Base-by-base conservation (phyloP, 2,329 filamentous ascomycete genomes). In the Davidsoniella australis region DNA sequence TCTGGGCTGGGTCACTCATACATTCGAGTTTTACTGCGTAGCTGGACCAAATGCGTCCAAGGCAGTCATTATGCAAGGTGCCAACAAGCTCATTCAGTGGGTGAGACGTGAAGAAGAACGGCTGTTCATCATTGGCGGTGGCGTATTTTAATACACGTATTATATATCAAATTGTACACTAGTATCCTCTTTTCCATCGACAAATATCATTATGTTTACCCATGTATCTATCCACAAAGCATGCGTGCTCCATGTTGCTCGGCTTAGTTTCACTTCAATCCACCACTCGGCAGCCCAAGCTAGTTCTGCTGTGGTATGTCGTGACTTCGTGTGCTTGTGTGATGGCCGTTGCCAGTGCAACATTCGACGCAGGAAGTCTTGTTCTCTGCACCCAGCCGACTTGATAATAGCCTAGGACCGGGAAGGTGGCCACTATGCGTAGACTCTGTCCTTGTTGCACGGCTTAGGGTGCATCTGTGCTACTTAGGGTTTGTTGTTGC, bases 111-210 rank as follows among this genome's bases (percentile, higher is more conserved):
- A 98, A 64, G 89, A 96, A 64, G 88, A 96, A 64, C 72, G 91
- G 51, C 68, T 96, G 5, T 98, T 98, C 60, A 94, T 98, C 53
- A 91, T 98, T 60, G 91, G 91, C 1, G 93, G 91, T n/a, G 91
- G 88, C 41, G 89, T 96, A 57, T 82, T 82, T 58, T 80, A 49
- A 41, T 42, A 24, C 26, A 33, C 29, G 12, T 33, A 33, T 12
- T 10, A 12, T 12, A 33, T 33, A 33, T 33, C 4, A 23, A 23
- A 33, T 33, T 9, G 8, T 33, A 33, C 29, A 12, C 12, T 33
- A 23, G 20, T 12, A 33, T 33, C 29, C 29, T 10, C 10, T 33
- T 33, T 4, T 23, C 3, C 20, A 33, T 33, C 3, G 29, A 33
- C 3, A 4, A 12, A 33, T 33, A 33, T 12, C 12, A 33, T 9